These are phyloP conservation scores for Globisporangium alternatum DNA, from an alignment of 352 stramenopile species.

Conservation along the genomic window DNA sequence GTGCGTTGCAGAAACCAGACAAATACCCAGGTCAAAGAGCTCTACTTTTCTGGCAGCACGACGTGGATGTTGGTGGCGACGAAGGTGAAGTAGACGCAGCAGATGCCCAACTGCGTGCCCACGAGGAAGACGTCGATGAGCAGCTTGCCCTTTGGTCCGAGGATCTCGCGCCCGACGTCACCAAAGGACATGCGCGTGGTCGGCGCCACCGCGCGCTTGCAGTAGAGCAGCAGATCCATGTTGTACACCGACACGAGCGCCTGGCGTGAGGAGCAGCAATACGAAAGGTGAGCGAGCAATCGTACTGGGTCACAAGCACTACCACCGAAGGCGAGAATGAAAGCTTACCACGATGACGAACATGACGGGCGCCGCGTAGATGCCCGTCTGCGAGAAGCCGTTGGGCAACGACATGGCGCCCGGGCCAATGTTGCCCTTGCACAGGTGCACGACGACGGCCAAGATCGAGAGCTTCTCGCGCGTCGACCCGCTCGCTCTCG, in stretches of 20 bases:
- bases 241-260: slow-evolving; percentile 80
- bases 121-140: slow-evolving; percentile 81
- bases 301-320: background rate
- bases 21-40: background rate
- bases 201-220: slow-evolving; percentile 60
- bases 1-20: background rate
- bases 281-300: background rate
- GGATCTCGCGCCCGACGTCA: slow-evolving; percentile 60
- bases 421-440: slow-evolving; percentile 77
- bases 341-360: slow-evolving; percentile 56
- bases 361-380: slow-evolving; percentile 53
- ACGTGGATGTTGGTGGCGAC: slow-evolving; percentile 82
- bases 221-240: slow-evolving; percentile 73
- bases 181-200: slow-evolving; percentile 62
- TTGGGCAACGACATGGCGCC: slow-evolving; percentile 77
- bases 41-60: slow-evolving; percentile 56
- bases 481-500: background rate
- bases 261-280: slow-evolving; percentile 18
- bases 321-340: background rate
- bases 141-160: slow-evolving; percentile 56
- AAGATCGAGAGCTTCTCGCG: slow-evolving; percentile 52
- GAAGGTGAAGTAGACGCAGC: slow-evolving; percentile 84
- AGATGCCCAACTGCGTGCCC: slow-evolving; percentile 75
- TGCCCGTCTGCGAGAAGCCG: slow-evolving; percentile 71
- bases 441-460: slow-evolving; percentile 60